Percentiles rank a stretch among this genome's conserved stretches.
These are phyloP conservation scores for Penicillium sp. DNA, from an alignment of 2,329 filamentous ascomycete species.

Conservation along the genomic window DNA sequence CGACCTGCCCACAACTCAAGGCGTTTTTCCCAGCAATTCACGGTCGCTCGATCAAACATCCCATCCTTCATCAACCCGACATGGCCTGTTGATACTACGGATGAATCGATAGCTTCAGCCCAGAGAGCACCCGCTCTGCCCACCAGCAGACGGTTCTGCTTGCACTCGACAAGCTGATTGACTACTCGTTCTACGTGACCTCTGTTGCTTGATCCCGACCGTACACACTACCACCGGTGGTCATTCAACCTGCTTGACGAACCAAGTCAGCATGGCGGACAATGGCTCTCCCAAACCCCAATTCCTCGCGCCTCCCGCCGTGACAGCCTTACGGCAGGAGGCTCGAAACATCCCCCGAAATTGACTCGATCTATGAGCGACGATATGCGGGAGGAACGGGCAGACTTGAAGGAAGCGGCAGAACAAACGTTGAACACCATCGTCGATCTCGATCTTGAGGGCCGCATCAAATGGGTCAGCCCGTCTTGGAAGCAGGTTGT, in stretches of 20 bases:
- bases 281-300: constrained; percentile 36
- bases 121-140: constrained; percentile 42
- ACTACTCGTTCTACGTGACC: constrained; percentile 12
- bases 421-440: constrained; percentile 97
- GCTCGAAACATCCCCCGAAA: constrained; percentile 36
- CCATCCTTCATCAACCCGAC: constrained; percentile 14
- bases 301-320: constrained; percentile 42
- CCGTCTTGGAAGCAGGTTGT: constrained; percentile 93
- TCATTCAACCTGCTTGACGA: constrained; percentile 8
- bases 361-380: constrained; percentile 68
- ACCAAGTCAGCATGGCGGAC: constrained; percentile 38
- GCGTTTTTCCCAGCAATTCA: neutral
- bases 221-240: constrained; percentile 1
- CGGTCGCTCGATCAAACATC: constrained; percentile 3
- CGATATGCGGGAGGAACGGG: constrained; percentile 86
- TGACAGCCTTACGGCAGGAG: constrained; percentile 43
- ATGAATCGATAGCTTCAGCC: constrained; percentile 38
- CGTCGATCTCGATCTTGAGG: constrained; percentile 85
- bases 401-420: constrained; percentile 89
- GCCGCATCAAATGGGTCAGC: constrained; percentile 90
- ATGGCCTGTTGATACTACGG: constrained; percentile 41
- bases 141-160: constrained; percentile 41
- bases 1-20: neutral
- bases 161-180: constrained; percentile 15
- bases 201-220: constrained; percentile 1